A percentile compares a stretch with the other conserved stretches of the same genome.
phyloP scores from a whole-genome alignment of 2,329 filamentous ascomycete species.

The Arthrobotrys musiformis region DNA sequence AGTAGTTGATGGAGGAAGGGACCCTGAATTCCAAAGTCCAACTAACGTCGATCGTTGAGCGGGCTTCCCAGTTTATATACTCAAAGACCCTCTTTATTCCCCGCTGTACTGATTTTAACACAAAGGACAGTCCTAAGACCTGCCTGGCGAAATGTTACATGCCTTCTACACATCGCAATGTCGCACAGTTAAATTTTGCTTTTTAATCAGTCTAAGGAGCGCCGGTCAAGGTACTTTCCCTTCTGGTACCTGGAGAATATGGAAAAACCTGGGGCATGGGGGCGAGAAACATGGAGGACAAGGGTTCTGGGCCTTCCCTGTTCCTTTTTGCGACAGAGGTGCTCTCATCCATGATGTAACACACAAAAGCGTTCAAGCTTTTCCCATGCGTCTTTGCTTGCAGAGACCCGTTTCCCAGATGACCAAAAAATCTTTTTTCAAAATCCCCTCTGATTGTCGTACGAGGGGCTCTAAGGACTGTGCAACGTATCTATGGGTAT shows the following conservation, averaged over 20 bases:
- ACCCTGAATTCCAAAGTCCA: conserved; percentile 14
- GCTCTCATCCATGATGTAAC: conserved; percentile 44
- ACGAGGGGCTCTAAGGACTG: background rate
- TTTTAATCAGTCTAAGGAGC: conserved; percentile 2
- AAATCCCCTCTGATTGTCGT: background rate
- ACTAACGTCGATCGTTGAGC: conserved; percentile 25
- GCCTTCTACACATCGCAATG: conserved; percentile 13
- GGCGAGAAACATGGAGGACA: conserved; percentile 22
- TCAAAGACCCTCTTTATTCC: background rate
- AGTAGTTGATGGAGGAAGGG: background rate
- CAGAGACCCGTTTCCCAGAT: background rate
- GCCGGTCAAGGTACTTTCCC: conserved; percentile 23
- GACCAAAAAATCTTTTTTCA: background rate
- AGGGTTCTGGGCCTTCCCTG: conserved; percentile 24
- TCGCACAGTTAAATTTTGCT: conserved; percentile 46
- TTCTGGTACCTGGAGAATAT: conserved; percentile 9
- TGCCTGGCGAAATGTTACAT: conserved; percentile 23
- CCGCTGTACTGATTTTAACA: background rate
- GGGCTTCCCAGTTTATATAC: conserved; percentile 38
- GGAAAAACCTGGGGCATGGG: conserved; percentile 37
- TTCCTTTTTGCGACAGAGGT: conserved; percentile 29
- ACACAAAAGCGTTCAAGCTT: conserved; percentile 24
- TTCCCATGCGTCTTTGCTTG: background rate
- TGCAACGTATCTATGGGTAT: background rate
- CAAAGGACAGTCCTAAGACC: conserved; percentile 5